A percentile compares a stretch with the other conserved stretches of the same genome.
These are phyloP conservation scores for Arthrobotrys sphaeroides DNA, from an alignment of 2,329 filamentous ascomycete genomes.

Conservation along the genomic window DNA sequence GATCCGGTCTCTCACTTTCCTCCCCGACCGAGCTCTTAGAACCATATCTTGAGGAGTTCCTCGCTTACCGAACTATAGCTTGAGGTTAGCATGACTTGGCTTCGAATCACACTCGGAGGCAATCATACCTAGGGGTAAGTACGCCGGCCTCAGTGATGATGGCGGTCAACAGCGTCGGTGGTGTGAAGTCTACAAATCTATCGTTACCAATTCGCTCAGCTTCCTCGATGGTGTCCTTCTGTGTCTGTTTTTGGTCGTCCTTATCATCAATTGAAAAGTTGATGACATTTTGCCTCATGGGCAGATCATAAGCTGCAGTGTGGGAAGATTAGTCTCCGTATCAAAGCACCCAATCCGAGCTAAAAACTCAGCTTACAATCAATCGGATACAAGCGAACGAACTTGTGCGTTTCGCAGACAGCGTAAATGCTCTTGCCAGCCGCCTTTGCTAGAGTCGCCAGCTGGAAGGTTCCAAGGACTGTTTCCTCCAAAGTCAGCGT, in stretches of 20 bases:
- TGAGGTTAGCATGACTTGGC: neutral
- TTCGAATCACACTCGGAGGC: neutral
- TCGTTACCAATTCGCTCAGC: constrained; percentile 59
- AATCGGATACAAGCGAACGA: constrained; percentile 84
- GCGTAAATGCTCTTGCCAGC: constrained; percentile 84
- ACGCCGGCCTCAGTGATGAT: constrained; percentile 81
- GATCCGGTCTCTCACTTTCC: neutral
- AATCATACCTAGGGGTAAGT: constrained; percentile 67
- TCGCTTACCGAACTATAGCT: constrained; percentile 38
- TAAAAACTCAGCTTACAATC: constrained; percentile 66
- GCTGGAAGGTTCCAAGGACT: constrained; percentile 72
- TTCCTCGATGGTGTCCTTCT: constrained; percentile 55
- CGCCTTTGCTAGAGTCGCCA: constrained; percentile 80
- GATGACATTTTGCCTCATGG: constrained; percentile 79
- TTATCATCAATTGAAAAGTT: constrained; percentile 73
- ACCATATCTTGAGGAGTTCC: constrained; percentile 50
- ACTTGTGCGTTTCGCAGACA: constrained; percentile 95
- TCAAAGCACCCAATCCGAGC: neutral
- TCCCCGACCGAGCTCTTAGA: neutral
- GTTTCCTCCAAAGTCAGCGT: neutral
- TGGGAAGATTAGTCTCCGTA: neutral
- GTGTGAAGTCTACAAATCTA: constrained; percentile 75
- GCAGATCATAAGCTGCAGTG: constrained; percentile 71
- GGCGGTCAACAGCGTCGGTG: constrained; percentile 74
- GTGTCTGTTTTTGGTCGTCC: constrained; percentile 62